Evolutionary conservation across 176 grass and related monocot species (phyloP), one percentile per base, ranked within the genome.

Genomic region (Avena eriantha): DNA sequence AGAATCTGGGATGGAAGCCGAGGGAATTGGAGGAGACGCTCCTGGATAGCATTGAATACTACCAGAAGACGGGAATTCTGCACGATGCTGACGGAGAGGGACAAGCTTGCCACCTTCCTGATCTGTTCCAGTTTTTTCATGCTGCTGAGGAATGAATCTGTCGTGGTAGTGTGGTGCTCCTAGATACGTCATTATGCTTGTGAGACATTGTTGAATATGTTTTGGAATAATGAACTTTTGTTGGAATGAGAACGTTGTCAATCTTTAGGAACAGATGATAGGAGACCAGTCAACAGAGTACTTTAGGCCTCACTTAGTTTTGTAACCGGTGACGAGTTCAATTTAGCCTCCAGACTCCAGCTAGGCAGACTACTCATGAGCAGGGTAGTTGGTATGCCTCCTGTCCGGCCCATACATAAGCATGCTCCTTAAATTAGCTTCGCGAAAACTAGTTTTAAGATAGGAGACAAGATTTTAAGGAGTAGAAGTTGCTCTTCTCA

Each of bases 1-100:
- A 55, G 76, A 86, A 55, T 8, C 77, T 90, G 41, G 88, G 93
- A 2, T 95, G 90, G 93, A 78, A 78, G 10, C 84, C 79, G 7
- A 88, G 79, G 69, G 75, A 82, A 16, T 76, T 88, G 5, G 80
- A 90, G 76, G 86, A 90, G 80, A 92, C 53, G 2, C 88, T 95
- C 14, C 16, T 17, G 0, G 90, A 95, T 23, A 84, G 69, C 43
- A 12, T 92, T 13, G 76, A 92, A 8, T 88, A 47, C 76, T 92
- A 78, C 41, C 21, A 33, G 23, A 79, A 85, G 76, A 83, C 79
- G 0, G 88, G 86, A 1, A 48, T 95, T 81, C 43, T 92, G 63
- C 63, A 87, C 26, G 47, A 84, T 34, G 63, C 8, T 3, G 71
- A 83, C 1, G 70, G 43, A 0, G 71, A 83, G 3, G 70, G 60